phyloP scores from a whole-genome alignment of 345 rosid species.

The Carallia pectinifolia region DNA sequence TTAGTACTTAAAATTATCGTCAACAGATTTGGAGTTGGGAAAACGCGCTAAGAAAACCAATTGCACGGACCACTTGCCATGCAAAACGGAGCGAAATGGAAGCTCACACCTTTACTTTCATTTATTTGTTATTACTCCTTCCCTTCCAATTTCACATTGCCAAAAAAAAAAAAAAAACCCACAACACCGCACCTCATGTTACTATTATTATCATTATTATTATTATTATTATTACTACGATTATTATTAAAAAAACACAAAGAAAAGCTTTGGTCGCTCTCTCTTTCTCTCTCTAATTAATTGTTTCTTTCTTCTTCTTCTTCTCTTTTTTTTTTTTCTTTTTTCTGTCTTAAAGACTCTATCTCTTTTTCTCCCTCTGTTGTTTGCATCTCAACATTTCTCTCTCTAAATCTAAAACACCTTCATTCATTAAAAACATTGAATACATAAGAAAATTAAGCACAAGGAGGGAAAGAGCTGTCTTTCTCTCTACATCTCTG shows the following conservation, averaged over 20 bases:
- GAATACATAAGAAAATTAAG: not conserved
- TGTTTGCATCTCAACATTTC: no score
- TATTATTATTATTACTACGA: no score
- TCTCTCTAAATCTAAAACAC: no score
- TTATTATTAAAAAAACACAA: not conserved
- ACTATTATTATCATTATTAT: no score
- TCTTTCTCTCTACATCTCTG: not conserved
- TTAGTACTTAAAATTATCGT: no score
- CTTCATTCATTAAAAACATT: no score
- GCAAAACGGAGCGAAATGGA: constrained; percentile 41
- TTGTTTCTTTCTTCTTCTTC: not conserved
- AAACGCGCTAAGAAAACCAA: constrained; percentile 18
- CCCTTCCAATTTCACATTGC: not conserved
- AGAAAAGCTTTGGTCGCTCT: not conserved
- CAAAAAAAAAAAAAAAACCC: not conserved
- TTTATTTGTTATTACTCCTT: not conserved
- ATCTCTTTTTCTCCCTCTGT: not conserved
- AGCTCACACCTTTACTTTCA: constrained; percentile 37
- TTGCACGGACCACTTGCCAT: constrained; percentile 21
- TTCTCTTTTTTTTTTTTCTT: not conserved
- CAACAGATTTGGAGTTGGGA: not conserved
- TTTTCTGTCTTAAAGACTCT: not conserved
- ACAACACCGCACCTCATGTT: no score
- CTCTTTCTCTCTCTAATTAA: not conserved
- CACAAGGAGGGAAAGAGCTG: not conserved